Percentiles rank a stretch among this genome's conserved stretches.
Evolutionary conservation across 2,329 filamentous ascomycete species (phyloP).

Genomic region (Colletotrichum caudatum): DNA sequence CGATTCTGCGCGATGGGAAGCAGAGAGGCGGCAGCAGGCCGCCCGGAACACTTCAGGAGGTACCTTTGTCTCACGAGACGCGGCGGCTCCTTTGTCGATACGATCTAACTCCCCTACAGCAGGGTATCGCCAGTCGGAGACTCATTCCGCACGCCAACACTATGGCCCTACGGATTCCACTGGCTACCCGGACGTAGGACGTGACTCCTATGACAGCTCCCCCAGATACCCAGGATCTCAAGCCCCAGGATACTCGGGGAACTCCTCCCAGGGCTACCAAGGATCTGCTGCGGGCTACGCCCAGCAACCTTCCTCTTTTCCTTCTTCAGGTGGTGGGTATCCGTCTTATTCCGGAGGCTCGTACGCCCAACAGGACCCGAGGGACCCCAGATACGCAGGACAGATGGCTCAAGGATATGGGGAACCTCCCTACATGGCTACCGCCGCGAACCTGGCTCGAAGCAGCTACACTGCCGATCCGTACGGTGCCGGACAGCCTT

Average conservation of each 20-base stretch:
- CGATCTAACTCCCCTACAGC: conserved; percentile 71
- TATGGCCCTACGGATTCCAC: conserved; percentile 55
- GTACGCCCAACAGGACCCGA: conserved; percentile 41
- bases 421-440: conserved; percentile 38
- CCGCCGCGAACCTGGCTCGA: conserved; percentile 31
- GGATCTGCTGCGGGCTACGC: conserved; percentile 30
- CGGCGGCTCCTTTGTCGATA: conserved; percentile 61
- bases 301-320: conserved; percentile 37
- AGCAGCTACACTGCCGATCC: conserved; percentile 32
- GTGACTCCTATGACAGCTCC: conserved; percentile 57
- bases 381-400: conserved; percentile 41
- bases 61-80: conserved; percentile 67
- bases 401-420: conserved; percentile 34
- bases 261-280: conserved; percentile 48
- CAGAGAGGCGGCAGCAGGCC: conserved; percentile 68
- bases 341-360: conserved; percentile 40
- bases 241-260: conserved; percentile 62
- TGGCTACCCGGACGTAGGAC: conserved; percentile 49
- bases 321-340: conserved; percentile 41
- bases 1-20: conserved; percentile 72
- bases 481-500: conserved; percentile 39
- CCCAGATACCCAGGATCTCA: conserved; percentile 65
- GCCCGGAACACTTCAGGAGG: conserved; percentile 67
- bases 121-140: conserved; percentile 69
- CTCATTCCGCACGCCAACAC: conserved; percentile 59